phyloP scores from a whole-genome alignment of 2,329 filamentous ascomycete genomes.

The Talaromyces sp. region DNA sequence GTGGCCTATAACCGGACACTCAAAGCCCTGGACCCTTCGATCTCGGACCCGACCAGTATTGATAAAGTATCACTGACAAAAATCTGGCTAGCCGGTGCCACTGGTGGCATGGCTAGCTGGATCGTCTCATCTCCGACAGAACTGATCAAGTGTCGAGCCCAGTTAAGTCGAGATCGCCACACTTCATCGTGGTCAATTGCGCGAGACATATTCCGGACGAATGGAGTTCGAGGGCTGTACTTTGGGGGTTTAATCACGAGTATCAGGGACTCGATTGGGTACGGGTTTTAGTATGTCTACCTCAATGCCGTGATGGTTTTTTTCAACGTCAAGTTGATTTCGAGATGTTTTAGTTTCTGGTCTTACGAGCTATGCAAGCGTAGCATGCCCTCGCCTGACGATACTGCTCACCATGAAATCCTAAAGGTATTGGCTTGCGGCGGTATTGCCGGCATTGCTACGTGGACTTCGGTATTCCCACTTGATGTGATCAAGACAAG shows the following conservation, averaged over 20 bases:
- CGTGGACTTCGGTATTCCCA: constrained; percentile 87
- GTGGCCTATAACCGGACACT: constrained; percentile 85
- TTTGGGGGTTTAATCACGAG: constrained; percentile 76
- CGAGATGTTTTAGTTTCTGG: constrained; percentile 60
- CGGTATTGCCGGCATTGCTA: constrained; percentile 78
- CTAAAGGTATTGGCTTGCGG: constrained; percentile 72
- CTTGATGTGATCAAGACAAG: constrained; percentile 89
- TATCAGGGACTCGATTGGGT: constrained; percentile 80
- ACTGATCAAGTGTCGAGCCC: constrained; percentile 81
- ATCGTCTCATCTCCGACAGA: constrained; percentile 83
- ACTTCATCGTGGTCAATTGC: constrained; percentile 61
- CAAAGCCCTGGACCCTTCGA: constrained; percentile 47
- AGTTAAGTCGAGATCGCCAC: constrained; percentile 50
- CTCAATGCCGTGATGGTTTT: not conserved
- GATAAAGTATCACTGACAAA: constrained; percentile 50
- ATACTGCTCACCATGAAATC: constrained; percentile 47
- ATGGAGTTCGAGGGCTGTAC: constrained; percentile 67
- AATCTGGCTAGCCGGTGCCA: constrained; percentile 73
- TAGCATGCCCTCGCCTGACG: constrained; percentile 36
- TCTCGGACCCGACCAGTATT: constrained; percentile 40
- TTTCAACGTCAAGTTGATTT: not conserved
- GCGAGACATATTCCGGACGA: constrained; percentile 53
- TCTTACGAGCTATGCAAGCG: constrained; percentile 74
- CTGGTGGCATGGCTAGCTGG: constrained; percentile 80
- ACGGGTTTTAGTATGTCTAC: constrained; percentile 73